A percentile compares a stretch with the other conserved stretches of the same genome.
These are phyloP conservation scores for Trichoderma polysporum DNA, from an alignment of 2,329 filamentous ascomycete genomes.

Conservation along the genomic window DNA sequence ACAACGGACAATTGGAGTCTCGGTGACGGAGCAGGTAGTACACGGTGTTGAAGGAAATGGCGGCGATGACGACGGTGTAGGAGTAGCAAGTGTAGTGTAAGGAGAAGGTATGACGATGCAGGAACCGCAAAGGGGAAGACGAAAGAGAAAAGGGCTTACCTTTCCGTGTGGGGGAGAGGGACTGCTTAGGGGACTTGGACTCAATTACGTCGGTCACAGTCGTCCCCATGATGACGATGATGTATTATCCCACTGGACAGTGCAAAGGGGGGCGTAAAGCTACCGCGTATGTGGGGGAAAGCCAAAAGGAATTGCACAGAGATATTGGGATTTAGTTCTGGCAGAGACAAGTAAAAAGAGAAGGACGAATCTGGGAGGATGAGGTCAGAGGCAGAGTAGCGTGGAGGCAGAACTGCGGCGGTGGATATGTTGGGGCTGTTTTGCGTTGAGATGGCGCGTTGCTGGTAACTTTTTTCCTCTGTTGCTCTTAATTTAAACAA, in stretches of 20 bases:
- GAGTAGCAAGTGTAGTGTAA: conserved; percentile 13
- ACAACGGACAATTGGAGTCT: conserved; percentile 8
- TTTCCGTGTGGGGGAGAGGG: conserved; percentile 43
- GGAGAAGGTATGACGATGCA: conserved; percentile 21
- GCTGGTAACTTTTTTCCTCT: conserved; percentile 7
- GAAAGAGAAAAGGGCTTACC: conserved; percentile 39
- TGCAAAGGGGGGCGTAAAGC: conserved; percentile 27
- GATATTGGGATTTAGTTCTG: not conserved
- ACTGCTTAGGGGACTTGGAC: conserved; percentile 50
- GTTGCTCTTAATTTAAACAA: conserved; percentile 5
- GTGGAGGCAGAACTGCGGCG: conserved; percentile 24
- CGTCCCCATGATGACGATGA: conserved; percentile 52
- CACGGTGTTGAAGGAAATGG: conserved; percentile 19
- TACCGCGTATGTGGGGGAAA: conserved; percentile 33
- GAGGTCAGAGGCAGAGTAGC: conserved; percentile 40
- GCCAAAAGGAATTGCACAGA: conserved; percentile 25
- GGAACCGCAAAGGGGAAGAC: conserved; percentile 23
- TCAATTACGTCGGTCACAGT: conserved; percentile 44
- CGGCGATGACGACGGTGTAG: conserved; percentile 23
- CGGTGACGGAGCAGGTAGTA: not conserved
- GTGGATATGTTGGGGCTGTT: conserved; percentile 16
- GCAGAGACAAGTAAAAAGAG: conserved; percentile 23
- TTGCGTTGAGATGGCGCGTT: conserved; percentile 16
- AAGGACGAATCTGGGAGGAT: conserved; percentile 35
- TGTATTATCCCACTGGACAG: conserved; percentile 40